Evolutionary conservation across 1,284 basidiomycete genomes (phyloP), one percentile per base, ranked within the genome.

Genomic region (Rhodotorula sp.): DNA sequence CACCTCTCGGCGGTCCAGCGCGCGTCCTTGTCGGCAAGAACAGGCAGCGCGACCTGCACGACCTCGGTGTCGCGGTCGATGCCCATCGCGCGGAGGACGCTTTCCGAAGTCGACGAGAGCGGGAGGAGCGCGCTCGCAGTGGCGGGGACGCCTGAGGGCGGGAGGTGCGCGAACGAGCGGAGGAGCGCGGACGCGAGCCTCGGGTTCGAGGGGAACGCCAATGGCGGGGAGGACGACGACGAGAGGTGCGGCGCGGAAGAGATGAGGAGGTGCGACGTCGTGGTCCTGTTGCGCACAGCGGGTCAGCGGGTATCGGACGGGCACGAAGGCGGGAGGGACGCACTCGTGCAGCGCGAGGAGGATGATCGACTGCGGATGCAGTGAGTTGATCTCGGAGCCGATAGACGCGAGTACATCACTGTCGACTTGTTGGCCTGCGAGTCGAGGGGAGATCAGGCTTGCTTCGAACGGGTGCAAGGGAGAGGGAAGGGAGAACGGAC

Each of bases 341-440:
- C 19, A 71, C 70, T 64, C 48, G 25, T 66, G 39, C 22, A 66
- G 44, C 5, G 50, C 61, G n/a, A 74, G 39, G 32, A 74, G 53
- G n/a, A 74, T 32, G 44, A 74, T 36, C 1, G 66, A 57, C 8
- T 64, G 56, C 6, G 73, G 70, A 6, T 61, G 50, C 44, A 74
- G 56, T 3, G 54, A 36, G 51, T 66, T 60, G 67, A 74, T 64
- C 58, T 74, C 73, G 34, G 17, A 19, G 2, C 60, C 69, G 37
- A 74, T 34, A 6, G 9, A 6, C 2, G 36, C 41, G 32, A 71
- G 29, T 3, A n/a, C 25, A 6, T 32, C 4, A 15, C 6, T 10
- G 41, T 64, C 66, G 25, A 34, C n/a, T 3, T 17, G 17, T 7
- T 39, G 41, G 8, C 64, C 48, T 66, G 64, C 41, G 29, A 10